A percentile compares a stretch with the other conserved stretches of the same genome.
Conservation (phyloP, 192 early-diverging fungal species). For the Ambispora gerdemannii region DNA sequence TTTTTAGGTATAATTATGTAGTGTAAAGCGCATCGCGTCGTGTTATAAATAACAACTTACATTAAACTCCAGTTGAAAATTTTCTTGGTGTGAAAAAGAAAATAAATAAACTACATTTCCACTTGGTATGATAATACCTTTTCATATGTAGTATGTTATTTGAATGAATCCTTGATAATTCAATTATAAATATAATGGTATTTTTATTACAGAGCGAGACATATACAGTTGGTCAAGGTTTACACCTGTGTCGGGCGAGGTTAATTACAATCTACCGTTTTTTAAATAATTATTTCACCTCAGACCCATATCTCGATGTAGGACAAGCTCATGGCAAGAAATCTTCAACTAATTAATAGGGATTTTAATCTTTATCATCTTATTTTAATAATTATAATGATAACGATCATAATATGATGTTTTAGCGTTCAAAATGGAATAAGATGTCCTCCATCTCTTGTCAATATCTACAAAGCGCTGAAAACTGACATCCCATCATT, state of each 20-base stretch:
- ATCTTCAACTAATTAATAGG: too few relatives aligned
- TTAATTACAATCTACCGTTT: too few relatives aligned
- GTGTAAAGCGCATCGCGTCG: background rate
- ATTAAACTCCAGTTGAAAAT: conserved; percentile 64
- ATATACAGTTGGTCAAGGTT: conserved; percentile 86
- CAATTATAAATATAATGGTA: too few relatives aligned
- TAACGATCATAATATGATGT: conserved; percentile 82
- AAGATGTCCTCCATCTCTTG: conserved; percentile 75
- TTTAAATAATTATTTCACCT: conserved; percentile 3
- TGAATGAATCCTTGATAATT: too few relatives aligned
- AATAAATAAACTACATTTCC: conserved; percentile 67
- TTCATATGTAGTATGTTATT: too few relatives aligned
- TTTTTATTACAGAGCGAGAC: conserved; percentile 42
- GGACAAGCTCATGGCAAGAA: conserved; percentile 56
- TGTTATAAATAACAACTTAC: background rate
- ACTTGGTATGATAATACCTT: conserved; percentile 40
- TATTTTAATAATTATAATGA: too few relatives aligned
- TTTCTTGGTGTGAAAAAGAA: conserved; percentile 55
- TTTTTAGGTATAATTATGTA: conserved; percentile 43
- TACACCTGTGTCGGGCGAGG: conserved; percentile 60
- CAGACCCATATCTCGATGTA: conserved; percentile 68
- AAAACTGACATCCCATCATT: conserved; percentile 70
- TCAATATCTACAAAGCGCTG: conserved; percentile 88
- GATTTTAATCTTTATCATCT: too few relatives aligned
- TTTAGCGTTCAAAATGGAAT: conserved; percentile 86